Conservation (phyloP, 2,329 filamentous ascomycete species). For the Byssothecium circinans region DNA sequence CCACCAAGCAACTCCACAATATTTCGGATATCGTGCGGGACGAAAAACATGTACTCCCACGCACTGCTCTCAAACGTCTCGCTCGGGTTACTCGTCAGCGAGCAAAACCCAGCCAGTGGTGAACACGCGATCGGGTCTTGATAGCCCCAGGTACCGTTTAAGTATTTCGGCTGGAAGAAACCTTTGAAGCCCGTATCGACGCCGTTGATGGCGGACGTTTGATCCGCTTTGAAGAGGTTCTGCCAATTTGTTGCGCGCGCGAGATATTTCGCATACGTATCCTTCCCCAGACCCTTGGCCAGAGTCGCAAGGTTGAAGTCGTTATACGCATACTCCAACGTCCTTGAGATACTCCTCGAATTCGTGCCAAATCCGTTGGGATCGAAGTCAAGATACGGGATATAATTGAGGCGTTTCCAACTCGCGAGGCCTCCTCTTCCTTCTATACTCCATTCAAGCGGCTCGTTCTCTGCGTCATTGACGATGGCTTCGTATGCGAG, state of each 20-base stretch:
- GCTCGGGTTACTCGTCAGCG: constrained; percentile 49
- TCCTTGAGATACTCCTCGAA: constrained; percentile 45
- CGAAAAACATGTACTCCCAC: constrained; percentile 72
- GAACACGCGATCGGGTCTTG: constrained; percentile 60
- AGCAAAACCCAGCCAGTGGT: constrained; percentile 35
- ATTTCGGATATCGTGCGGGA: constrained; percentile 48
- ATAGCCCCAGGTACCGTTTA: constrained; percentile 68
- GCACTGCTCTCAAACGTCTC: constrained; percentile 73
- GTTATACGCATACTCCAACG: constrained; percentile 48
- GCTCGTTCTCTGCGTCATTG: constrained; percentile 44
- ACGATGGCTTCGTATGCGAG: constrained; percentile 42
- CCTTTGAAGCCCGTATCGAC: constrained; percentile 67
- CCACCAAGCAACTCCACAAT: constrained; percentile 48
- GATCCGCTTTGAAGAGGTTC: constrained; percentile 60
- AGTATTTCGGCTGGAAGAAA: constrained; percentile 69
- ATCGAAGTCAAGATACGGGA: constrained; percentile 46
- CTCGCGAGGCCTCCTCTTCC: constrained; percentile 42
- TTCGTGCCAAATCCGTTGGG: constrained; percentile 48
- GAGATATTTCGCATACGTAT: constrained; percentile 61
- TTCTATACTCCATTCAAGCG: constrained; percentile 43
- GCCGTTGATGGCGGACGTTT: constrained; percentile 39
- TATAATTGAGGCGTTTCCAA: constrained; percentile 42
- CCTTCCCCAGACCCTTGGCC: constrained; percentile 58
- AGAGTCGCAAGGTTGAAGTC: constrained; percentile 64
- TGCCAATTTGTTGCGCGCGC: constrained; percentile 65